These are phyloP conservation scores for Ophiostoma pallidulum DNA, from an alignment of 2,329 filamentous ascomycete genomes.

Conservation along the genomic window DNA sequence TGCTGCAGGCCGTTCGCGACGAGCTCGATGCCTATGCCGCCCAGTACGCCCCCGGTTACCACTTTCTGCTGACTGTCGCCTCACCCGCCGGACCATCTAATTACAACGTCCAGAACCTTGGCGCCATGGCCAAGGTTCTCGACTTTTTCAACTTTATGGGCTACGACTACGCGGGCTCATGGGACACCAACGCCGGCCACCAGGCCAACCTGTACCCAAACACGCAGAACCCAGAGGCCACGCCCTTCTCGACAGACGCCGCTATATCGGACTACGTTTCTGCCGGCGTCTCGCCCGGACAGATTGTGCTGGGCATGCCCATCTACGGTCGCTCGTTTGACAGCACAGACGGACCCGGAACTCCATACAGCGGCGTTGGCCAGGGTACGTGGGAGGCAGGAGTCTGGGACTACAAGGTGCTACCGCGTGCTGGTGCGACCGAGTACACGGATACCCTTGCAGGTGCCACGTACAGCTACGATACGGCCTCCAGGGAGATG, in stretches of 20 bases:
- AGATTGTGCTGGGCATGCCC: constrained; percentile 70
- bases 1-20: constrained; percentile 34
- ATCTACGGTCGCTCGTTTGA: constrained; percentile 68
- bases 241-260: constrained; percentile 58
- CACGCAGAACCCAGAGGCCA: constrained; percentile 42
- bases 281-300: constrained; percentile 50
- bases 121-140: constrained; percentile 35
- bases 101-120: constrained; percentile 38
- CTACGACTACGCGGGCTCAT: constrained; percentile 64
- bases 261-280: constrained; percentile 57
- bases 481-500: constrained; percentile 49
- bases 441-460: constrained; percentile 48
- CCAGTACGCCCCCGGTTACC: constrained; percentile 34
- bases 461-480: constrained; percentile 63
- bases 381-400: constrained; percentile 62
- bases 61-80: constrained; percentile 45
- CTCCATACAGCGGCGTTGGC: constrained; percentile 54
- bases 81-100: constrained; percentile 38
- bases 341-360: constrained; percentile 54
- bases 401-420: constrained; percentile 71
- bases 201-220: constrained; percentile 60
- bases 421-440: constrained; percentile 52
- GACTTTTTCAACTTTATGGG: constrained; percentile 57
- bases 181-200: constrained; percentile 55
- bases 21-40: constrained; percentile 41